Percentiles rank a stretch among this genome's conserved stretches.
Evolutionary conservation across 148 eudicot species (phyloP).

Genomic region (Rhododendron ovatum): DNA sequence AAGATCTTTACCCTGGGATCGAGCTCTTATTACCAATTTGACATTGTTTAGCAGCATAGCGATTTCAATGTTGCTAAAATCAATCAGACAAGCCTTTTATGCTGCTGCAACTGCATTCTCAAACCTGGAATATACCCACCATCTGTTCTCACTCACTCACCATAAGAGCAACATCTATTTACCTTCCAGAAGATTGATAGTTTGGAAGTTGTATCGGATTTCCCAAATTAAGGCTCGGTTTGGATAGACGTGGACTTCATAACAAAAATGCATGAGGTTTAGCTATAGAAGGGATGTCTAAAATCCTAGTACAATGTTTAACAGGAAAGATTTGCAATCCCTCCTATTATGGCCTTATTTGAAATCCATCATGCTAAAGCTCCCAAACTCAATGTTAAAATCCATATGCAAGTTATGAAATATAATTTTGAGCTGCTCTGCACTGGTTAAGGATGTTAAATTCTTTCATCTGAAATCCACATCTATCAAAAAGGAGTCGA

Average conservation of each 20-base stretch:
- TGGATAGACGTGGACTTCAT: background rate
- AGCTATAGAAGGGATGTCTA: background rate
- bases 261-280: background rate
- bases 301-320: background rate
- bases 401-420: background rate
- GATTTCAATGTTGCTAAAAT: conserved; percentile 29
- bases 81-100: conserved; percentile 32
- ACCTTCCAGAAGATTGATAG: background rate
- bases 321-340: background rate
- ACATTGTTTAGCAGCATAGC: conserved; percentile 35
- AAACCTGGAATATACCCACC: conserved; percentile 28
- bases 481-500: background rate
- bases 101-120: conserved; percentile 37
- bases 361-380: background rate
- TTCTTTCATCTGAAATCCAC: background rate
- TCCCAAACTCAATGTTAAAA: background rate
- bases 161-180: background rate
- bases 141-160: background rate
- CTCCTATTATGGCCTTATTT: background rate
- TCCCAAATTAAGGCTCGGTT: background rate
- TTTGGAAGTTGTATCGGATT: background rate
- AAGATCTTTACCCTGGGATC: conserved; percentile 33
- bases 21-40: conserved; percentile 31
- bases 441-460: background rate
- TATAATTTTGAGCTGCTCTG: background rate